These are phyloP conservation scores for Pholiota conissans DNA, from an alignment of 768 basidiomycete genomes.

Conservation along the genomic window DNA sequence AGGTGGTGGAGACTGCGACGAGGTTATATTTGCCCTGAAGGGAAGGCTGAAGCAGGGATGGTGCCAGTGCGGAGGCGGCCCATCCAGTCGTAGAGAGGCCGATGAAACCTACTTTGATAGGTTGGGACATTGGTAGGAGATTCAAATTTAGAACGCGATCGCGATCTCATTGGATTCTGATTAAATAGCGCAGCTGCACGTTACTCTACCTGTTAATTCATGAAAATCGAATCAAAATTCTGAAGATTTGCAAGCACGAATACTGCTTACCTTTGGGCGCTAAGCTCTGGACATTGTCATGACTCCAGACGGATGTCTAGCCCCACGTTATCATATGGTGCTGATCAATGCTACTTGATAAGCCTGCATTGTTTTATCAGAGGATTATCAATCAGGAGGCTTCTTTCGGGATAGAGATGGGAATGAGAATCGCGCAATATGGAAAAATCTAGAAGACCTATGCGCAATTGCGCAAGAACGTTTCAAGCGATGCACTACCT, in stretches of 20 bases:
- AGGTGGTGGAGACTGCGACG: constrained; percentile 35
- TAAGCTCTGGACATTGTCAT: no score
- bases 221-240: no score
- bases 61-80: constrained; percentile 27
- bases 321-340: not conserved
- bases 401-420: not conserved
- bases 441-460: not conserved
- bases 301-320: no score
- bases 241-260: no score
- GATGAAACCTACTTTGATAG: constrained; percentile 28
- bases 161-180: no score
- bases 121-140: not conserved
- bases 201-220: no score
- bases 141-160: no score
- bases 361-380: not conserved
- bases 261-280: no score
- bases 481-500: no score
- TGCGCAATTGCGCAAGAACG: not conserved
- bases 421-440: not conserved
- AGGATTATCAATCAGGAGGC: not conserved
- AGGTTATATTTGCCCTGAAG: constrained; percentile 26
- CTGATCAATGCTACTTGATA: not conserved
- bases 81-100: constrained; percentile 34
- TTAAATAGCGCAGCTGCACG: no score
- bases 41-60: constrained; percentile 21